Base-by-base conservation (phyloP, 352 stramenopile species). In the Hyphochytrium catenoides region DNA sequence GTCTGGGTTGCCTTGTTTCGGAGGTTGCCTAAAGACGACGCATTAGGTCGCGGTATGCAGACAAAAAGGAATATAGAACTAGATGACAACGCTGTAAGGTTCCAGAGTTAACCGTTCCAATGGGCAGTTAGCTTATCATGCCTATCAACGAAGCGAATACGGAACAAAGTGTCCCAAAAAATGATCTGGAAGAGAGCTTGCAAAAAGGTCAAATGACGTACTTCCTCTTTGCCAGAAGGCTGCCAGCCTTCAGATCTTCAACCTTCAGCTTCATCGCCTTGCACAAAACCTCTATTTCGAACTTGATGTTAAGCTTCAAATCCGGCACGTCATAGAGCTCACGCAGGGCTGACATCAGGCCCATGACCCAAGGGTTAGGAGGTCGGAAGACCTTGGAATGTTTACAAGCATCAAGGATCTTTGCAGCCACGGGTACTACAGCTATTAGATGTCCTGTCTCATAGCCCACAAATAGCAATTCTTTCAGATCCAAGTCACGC, bases 231-330 rank as follows among this genome's bases (percentile, higher is more conserved):
- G 74, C 60, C n/a, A 99, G 62, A 34, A 87, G 42, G 34, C 81
- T 71, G 9, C 71, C 67, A n/a, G 58, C 46, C 37, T 88, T 88
- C 36, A 95, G 88, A 36, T 96, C 89, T 39, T 95, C 83, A 24
- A 98, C 62, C 27, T 91, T 95, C 1, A 97, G 62, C 44, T 92
- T 91, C 30, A 98, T 82, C 56, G 93, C 94, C 57, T 98, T 97
- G 62, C 91, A 98, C 3, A 99, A 51, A 26, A 98, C 86, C 59
- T 98, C 89, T 31, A 99, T 93, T 56, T 97, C 90, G 53, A 98
- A 98, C 50, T 98, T 97, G 32, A 99, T 87, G 54, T 98, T 98
- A 44, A 98, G 85, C 53, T 98, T 99, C 28, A 99, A 66, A 44
- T 96, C 86, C n/a, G 93, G 75, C 4, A 98, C 83, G 44, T 95